Evolutionary conservation across 371 early-diverging fungal genomes (phyloP).

Genomic region (Mortierella sp.): DNA sequence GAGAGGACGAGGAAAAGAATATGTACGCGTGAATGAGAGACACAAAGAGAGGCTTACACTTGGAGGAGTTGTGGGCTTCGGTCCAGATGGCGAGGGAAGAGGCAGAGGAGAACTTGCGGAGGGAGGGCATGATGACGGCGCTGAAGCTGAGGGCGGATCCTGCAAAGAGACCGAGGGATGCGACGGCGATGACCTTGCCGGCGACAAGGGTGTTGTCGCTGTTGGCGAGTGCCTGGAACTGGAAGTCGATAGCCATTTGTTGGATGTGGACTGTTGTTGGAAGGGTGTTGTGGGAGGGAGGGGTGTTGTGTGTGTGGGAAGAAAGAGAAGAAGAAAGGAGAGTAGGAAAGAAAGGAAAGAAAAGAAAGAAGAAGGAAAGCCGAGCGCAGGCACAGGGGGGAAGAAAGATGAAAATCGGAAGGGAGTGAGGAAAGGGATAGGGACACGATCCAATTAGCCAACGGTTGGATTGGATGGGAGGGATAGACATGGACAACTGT

Average conservation of each 20-base stretch:
- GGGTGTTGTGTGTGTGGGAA: not conserved
- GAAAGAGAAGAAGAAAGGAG: slow-evolving; percentile 5
- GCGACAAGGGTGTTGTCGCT: slow-evolving; percentile 40
- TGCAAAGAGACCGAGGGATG: slow-evolving; percentile 46
- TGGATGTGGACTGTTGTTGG: not conserved
- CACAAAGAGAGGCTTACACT: slow-evolving; percentile 16
- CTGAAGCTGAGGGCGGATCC: slow-evolving; percentile 48
- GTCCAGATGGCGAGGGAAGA: slow-evolving; percentile 51
- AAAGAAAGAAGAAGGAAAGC: slow-evolving; percentile 4
- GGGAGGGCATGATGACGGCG: slow-evolving; percentile 50
- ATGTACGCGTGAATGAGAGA: not conserved
- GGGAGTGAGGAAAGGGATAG: not conserved
- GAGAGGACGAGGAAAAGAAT: not conserved
- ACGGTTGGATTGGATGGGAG: not conserved
- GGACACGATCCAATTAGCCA: not conserved
- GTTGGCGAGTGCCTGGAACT: slow-evolving; percentile 38
- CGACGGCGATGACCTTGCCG: slow-evolving; percentile 50
- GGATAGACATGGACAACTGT: no score
- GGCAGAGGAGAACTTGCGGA: slow-evolving; percentile 51
- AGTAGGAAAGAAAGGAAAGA: slow-evolving; percentile 4
- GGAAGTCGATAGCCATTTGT: slow-evolving; percentile 33
- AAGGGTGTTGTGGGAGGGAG: not conserved
- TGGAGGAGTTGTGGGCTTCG: slow-evolving; percentile 23
- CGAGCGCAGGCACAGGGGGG: not conserved
- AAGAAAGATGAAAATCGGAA: not conserved